These are phyloP conservation scores for Talaromyces sp. DNA, from an alignment of 2,329 filamentous ascomycete genomes.

Conservation along the genomic window DNA sequence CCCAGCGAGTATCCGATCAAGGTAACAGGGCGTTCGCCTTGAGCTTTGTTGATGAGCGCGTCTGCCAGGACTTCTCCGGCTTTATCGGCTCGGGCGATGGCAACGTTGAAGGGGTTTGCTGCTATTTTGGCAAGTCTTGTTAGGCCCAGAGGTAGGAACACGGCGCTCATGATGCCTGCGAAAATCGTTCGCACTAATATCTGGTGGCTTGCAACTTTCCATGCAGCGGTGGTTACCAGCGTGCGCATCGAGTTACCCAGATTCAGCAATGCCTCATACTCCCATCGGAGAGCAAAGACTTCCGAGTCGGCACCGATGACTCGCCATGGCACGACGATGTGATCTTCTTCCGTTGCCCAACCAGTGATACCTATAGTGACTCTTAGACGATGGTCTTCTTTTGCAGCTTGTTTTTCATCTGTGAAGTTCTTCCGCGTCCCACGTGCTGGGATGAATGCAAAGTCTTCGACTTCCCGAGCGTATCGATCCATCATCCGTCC, in stretches of 20 bases:
- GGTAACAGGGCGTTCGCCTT: constrained; percentile 75
- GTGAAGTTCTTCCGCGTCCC: constrained; percentile 44
- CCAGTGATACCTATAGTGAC: constrained; percentile 80
- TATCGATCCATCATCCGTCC: constrained; percentile 86
- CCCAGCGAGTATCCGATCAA: constrained; percentile 78
- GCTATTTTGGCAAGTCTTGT: constrained; percentile 62
- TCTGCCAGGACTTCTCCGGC: constrained; percentile 75
- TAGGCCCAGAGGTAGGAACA: constrained; percentile 64
- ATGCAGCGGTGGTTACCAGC: constrained; percentile 74
- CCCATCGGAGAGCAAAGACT: constrained; percentile 78
- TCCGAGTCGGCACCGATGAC: constrained; percentile 68
- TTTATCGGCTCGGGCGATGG: constrained; percentile 71
- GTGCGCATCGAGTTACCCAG: constrained; percentile 72
- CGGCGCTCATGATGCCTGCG: constrained; percentile 57
- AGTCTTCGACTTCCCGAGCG: constrained; percentile 78
- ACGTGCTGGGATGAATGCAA: constrained; percentile 73
- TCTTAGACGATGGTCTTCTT: constrained; percentile 61
- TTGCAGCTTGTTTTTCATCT: constrained; percentile 33
- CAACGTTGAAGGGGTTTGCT: constrained; percentile 77
- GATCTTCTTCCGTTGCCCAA: constrained; percentile 67
- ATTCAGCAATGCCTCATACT: constrained; percentile 68
- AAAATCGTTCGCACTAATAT: constrained; percentile 69
- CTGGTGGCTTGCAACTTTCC: constrained; percentile 64
- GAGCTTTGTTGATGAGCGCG: constrained; percentile 72
- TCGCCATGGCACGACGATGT: constrained; percentile 72